Evolutionary conservation across 495 filamentous ascomycete species (phyloP).

Genomic region (Aspergillus homomorphus): DNA sequence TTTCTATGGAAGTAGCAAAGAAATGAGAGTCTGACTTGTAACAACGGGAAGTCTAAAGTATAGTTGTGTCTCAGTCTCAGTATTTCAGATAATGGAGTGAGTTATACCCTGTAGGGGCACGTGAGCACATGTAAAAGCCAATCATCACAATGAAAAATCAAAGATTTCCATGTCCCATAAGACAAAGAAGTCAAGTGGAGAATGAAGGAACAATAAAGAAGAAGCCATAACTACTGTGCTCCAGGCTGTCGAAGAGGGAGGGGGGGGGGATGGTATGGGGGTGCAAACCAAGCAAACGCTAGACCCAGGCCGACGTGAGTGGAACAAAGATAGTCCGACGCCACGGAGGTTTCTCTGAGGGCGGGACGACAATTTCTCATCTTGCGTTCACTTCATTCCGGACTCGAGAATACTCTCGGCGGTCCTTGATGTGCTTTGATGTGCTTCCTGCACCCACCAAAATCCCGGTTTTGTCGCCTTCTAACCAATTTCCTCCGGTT

Average conservation of each 20-base stretch:
- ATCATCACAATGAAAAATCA: too few relatives aligned
- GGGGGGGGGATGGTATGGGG: not conserved
- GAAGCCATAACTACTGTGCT: too few relatives aligned
- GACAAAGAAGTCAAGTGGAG: not conserved
- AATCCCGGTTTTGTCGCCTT: not conserved
- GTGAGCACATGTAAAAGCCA: too few relatives aligned
- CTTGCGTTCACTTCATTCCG: constrained; percentile 43
- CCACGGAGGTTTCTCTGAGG: not conserved
- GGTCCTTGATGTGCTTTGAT: constrained; percentile 38
- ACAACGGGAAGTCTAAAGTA: too few relatives aligned
- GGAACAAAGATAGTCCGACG: not conserved
- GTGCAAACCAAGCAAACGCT: not conserved
- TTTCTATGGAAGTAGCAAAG: too few relatives aligned
- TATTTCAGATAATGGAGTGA: too few relatives aligned
- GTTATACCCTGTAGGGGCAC: too few relatives aligned
- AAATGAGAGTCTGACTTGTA: too few relatives aligned
- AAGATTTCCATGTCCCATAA: too few relatives aligned
- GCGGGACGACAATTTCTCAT: constrained; percentile 32
- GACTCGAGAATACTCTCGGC: constrained; percentile 50
- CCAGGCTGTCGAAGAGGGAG: too few relatives aligned
- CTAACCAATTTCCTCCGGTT: not conserved
- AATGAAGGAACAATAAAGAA: not conserved
- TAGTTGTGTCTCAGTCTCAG: too few relatives aligned
- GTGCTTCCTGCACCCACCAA: too few relatives aligned
- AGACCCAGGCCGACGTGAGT: not conserved